phyloP scores from a whole-genome alignment of 2,329 filamentous ascomycete species.

The Simplicillium sp. region DNA sequence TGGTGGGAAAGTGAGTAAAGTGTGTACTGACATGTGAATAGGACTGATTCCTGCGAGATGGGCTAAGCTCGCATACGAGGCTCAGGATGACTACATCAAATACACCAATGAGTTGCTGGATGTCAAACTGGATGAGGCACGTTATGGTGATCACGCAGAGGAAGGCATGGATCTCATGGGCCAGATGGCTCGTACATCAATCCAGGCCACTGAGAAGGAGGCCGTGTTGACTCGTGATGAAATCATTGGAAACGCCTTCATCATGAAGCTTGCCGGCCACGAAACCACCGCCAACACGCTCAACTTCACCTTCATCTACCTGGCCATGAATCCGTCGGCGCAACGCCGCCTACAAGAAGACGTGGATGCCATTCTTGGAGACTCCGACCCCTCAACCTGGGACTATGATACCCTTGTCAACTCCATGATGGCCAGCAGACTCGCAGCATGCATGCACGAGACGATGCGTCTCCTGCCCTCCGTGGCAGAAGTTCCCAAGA shows the following conservation, averaged over 20 bases:
- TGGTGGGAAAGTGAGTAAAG: too few species aligned
- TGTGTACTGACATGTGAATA: conserved; percentile 12
- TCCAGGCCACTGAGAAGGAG: conserved; percentile 22
- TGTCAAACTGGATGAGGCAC: conserved; percentile 42
- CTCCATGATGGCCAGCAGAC: conserved; percentile 56
- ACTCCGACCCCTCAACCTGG: conserved; percentile 52
- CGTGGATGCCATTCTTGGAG: conserved; percentile 54
- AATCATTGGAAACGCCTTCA: conserved; percentile 63
- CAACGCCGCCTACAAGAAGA: conserved; percentile 62
- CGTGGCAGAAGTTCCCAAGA: conserved; percentile 64
- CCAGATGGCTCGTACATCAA: conserved; percentile 28
- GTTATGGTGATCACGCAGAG: not conserved
- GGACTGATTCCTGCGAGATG: conserved; percentile 38
- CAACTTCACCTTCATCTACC: conserved; percentile 59
- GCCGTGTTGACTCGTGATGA: conserved; percentile 45
- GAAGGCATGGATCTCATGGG: conserved; percentile 42
- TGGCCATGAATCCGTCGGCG: conserved; percentile 54
- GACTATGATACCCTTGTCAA: conserved; percentile 60
- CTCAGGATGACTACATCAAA: conserved; percentile 52
- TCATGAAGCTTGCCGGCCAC: conserved; percentile 65
- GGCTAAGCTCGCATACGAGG: conserved; percentile 40
- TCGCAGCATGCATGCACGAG: conserved; percentile 71
- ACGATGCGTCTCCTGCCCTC: conserved; percentile 64
- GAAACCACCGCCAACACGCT: conserved; percentile 71
- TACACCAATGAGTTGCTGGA: conserved; percentile 64